Base-by-base conservation (phyloP, 1,139 yeast species). In the Kazachstania sp. region DNA sequence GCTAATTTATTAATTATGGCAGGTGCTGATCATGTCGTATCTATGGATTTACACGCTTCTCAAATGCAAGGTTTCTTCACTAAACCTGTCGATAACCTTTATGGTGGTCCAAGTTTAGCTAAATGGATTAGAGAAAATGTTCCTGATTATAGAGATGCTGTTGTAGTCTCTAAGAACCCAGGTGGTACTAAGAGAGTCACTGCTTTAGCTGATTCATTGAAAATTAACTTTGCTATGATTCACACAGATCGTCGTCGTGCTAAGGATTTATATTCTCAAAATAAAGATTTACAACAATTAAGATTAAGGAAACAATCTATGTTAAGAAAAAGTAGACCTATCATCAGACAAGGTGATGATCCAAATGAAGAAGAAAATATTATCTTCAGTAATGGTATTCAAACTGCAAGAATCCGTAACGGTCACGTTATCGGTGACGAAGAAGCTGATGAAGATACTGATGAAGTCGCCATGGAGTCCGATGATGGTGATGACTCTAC, bases 61-160 rank as follows among this genome's bases (percentile, higher is more conserved):
- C 99, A 92, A 69, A 94, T 92, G 97, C 99, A 92, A 72, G 99
- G 99, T 13, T 92, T 94, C 64, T 92, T 92, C 72, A 80, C 95
- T 39, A 88, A 88, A 61, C 98, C 99, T 0, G 97, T 92, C 29
- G 99, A 92, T 67, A 92, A 92, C 66, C 72, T 92, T 53, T 88
- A 86, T 62, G 97, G 97, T 28, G 97, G 95, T 3, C 98, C 98
- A 43, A 87, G 96, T 41, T 76, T 94, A 56, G 97, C 96, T 23
- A 80, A 87, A 60, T 94, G 98, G 98, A 90, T 92, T 62, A 82
- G 86, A 59, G 95, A 85, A 65, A 84, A 92, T 61, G 83, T 94
- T 46, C 81, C 82, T 28, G 86, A 90, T 62, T 86, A 86, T 76
- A 73, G 75, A 56, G 79, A 81, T 55, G 85, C 94, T 4, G 95